phyloP scores from a whole-genome alignment of 2,329 filamentous ascomycete species.

The Penicillium sp. region DNA sequence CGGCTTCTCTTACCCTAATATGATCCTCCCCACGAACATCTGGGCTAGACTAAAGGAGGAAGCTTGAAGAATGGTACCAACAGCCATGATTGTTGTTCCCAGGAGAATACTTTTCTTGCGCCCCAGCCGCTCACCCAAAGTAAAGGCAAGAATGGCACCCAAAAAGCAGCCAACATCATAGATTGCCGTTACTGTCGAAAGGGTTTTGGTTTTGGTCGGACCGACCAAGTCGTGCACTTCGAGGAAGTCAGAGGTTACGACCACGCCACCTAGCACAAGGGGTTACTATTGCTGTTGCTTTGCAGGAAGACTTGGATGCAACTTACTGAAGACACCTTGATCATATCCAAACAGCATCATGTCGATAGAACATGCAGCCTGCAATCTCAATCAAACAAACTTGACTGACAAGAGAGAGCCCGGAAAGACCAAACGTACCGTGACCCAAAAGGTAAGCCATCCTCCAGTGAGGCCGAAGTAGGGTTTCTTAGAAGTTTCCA shows the following conservation, averaged over 20 bases:
- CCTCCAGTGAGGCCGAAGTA: slow-evolving; percentile 60
- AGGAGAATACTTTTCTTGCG: slow-evolving; percentile 53
- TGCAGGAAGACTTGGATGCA: slow-evolving; percentile 1
- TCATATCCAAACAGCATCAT: slow-evolving; percentile 12
- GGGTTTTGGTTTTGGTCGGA: slow-evolving; percentile 36
- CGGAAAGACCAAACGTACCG: slow-evolving; percentile 30
- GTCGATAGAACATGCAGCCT: slow-evolving; percentile 35
- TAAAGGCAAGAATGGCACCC: slow-evolving; percentile 55
- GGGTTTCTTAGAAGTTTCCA: slow-evolving; percentile 36
- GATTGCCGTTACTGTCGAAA: slow-evolving; percentile 59
- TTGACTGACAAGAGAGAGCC: no score
- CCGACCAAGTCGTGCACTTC: slow-evolving; percentile 52
- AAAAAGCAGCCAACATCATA: slow-evolving; percentile 67
- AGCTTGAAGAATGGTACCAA: slow-evolving; percentile 56
- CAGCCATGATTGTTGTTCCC: slow-evolving; percentile 54
- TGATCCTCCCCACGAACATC: slow-evolving; percentile 58
- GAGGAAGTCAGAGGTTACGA: slow-evolving; percentile 60
- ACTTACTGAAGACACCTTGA: slow-evolving; percentile 7
- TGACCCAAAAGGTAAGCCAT: slow-evolving; percentile 64
- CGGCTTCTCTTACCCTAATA: slow-evolving; percentile 19
- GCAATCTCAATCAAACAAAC: not conserved
- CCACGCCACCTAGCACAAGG: slow-evolving; percentile 52
- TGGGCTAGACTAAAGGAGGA: slow-evolving; percentile 51
- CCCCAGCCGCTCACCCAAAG: slow-evolving; percentile 52
- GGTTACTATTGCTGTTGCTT: no score